Base-by-base conservation (phyloP, 2,329 filamentous ascomycete species). In the Fusarium secorum region DNA sequence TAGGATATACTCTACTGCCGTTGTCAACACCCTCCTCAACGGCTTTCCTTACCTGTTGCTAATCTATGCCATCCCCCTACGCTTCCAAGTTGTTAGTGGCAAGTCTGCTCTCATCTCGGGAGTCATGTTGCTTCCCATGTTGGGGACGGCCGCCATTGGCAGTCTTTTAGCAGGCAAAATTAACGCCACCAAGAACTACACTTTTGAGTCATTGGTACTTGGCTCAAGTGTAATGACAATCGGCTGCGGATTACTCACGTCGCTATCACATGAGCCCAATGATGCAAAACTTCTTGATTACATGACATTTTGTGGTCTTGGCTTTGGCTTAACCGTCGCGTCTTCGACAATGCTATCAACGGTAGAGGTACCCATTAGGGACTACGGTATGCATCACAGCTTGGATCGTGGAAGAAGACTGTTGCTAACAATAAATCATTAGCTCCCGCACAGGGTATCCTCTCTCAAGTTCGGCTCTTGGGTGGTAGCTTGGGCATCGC, bases 401-500 rank as follows among this genome's bases (percentile, higher is more conserved):
- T 26, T 54, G 28, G 11, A 18, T 22, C 30, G 11, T 13, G 17
- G 35, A 76, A 32, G 38, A n/a, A 11, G 11, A 14, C 11, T 7
- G 11, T n/a, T 18, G 33, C 70, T 78, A 48, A 79, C 57, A 26
- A 41, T 18, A 17, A 6, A 28, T 26, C 48, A 17, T 44, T 44
- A 87, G 85, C 85, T 17, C 79, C 84, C 15, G 84, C 85, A 0
- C 86, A 88, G 68, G 86, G 85, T 1, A 83, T 88, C 41, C 73
- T 88, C 17, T 83, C 86, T 0, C 85, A 88, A 60, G 76, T 83
- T 28, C 82, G 86, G 35, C 82, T 88, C 26, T 78, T 88, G 1
- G 86, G 86, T 8, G 86, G 86, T 10, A 87, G 85, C 61, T 78
- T 88, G 32, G 86, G 86, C 6, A 87, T 88, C 56, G 84, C 86